Conservation (phyloP, 331 rosid genomes). For the Phaseolus coccineus region DNA sequence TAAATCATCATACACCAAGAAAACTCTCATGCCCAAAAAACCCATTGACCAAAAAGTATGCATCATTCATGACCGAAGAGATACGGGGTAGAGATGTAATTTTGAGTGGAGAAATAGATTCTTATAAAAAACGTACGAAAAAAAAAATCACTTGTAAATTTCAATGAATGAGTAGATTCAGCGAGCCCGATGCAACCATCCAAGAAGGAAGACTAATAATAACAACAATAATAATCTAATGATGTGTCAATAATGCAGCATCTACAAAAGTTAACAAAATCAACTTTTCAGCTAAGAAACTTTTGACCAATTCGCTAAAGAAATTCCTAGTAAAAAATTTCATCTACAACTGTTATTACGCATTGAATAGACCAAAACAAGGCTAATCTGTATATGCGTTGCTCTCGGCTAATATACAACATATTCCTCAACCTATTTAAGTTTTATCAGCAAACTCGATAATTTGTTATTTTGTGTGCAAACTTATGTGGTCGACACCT, state of each 20-base stretch:
- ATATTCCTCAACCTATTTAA: constrained; percentile 1
- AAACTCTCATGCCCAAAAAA: neutral
- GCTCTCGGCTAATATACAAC: constrained; percentile 1
- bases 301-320: neutral
- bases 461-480: neutral
- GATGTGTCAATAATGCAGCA: neutral
- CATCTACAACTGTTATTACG: neutral
- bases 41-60: neutral
- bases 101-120: neutral
- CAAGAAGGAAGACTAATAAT: neutral
- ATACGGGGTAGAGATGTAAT: neutral
- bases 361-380: neutral
- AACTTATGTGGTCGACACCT: neutral
- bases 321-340: neutral
- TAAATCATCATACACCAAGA: neutral
- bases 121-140: neutral
- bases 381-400: neutral
- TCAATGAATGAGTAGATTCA: constrained; percentile 23
- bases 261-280: neutral
- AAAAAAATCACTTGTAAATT: neutral
- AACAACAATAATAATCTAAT: neutral
- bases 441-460: neutral
- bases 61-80: neutral
- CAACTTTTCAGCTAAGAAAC: neutral
- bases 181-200: neutral